phyloP scores from a whole-genome alignment of 2,329 filamentous ascomycete genomes.

The Aspergillus chevalieri region DNA sequence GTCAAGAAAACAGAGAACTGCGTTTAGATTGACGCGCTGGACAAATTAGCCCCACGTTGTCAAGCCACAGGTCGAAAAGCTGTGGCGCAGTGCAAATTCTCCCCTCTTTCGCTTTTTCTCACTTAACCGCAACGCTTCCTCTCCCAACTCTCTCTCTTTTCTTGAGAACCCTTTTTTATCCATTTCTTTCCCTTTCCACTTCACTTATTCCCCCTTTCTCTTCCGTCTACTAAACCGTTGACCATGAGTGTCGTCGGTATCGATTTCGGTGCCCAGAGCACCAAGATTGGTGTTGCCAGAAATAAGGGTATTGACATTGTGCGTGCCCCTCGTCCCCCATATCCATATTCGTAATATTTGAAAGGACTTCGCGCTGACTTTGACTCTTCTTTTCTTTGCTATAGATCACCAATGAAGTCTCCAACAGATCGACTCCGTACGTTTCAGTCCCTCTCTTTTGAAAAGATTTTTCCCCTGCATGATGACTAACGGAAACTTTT shows the following conservation, averaged over 20 bases:
- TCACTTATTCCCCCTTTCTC: background rate
- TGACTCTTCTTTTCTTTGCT: slow-evolving; percentile 8
- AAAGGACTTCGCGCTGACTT: slow-evolving; percentile 12
- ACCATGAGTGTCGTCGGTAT: slow-evolving; percentile 66
- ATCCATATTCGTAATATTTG: background rate
- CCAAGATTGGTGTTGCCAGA: slow-evolving; percentile 92
- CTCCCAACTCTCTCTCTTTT: slow-evolving; percentile 3
- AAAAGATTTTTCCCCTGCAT: slow-evolving; percentile 5
- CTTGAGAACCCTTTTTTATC: background rate
- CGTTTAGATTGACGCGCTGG: background rate
- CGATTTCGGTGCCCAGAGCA: slow-evolving; percentile 95
- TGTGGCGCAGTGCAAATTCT: background rate
- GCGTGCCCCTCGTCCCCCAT: slow-evolving; percentile 46
- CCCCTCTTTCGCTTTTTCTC: background rate
- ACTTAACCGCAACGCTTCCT: background rate
- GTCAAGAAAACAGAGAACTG: background rate
- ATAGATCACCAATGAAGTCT: slow-evolving; percentile 97
- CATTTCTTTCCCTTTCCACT: background rate
- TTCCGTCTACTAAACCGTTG: slow-evolving; percentile 9
- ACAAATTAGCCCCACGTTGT: background rate
- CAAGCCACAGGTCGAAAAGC: slow-evolving; percentile 5
- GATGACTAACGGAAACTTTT: slow-evolving; percentile 13
- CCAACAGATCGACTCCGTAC: slow-evolving; percentile 96
- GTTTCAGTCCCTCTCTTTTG: slow-evolving; percentile 37
- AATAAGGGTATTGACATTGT: slow-evolving; percentile 99